These are phyloP conservation scores for Rhododendron molle DNA, from an alignment of 148 eudicot species.

Conservation along the genomic window DNA sequence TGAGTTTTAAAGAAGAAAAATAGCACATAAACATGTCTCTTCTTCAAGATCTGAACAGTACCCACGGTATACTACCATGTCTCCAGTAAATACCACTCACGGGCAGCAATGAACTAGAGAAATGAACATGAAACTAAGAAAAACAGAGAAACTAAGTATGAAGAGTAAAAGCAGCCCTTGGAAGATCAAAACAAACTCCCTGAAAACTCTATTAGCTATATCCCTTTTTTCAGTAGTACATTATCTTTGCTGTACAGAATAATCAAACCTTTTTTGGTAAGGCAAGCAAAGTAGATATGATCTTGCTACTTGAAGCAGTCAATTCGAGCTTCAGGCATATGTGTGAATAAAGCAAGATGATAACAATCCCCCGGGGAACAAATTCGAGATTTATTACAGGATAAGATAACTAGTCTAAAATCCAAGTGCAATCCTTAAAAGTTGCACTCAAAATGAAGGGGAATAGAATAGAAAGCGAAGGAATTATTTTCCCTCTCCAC, in stretches of 20 bases:
- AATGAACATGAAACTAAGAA: not conserved
- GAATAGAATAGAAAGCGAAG: not conserved
- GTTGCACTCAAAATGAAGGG: not conserved
- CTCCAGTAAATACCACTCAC: not conserved
- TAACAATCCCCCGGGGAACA: too few relatives aligned
- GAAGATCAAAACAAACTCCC: not conserved
- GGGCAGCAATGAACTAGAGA: not conserved
- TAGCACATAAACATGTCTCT: not conserved
- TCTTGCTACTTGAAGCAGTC: not conserved
- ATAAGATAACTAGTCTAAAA: not conserved
- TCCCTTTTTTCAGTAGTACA: not conserved
- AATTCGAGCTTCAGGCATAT: too few relatives aligned
- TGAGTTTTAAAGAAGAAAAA: not conserved
- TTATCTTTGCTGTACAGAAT: not conserved
- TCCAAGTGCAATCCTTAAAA: not conserved
- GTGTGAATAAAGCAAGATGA: too few relatives aligned
- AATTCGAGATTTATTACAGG: too few relatives aligned
- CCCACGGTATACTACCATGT: not conserved
- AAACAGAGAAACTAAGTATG: not conserved
- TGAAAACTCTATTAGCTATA: not conserved
- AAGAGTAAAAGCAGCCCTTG: not conserved
- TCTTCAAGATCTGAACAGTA: not conserved
- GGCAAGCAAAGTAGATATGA: not conserved
- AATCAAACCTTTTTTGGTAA: not conserved
- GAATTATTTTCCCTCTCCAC: not conserved